A percentile compares a stretch with the other conserved stretches of the same genome.
Evolutionary conservation across 257 asterid species (phyloP).

Genomic region (Solanum chilense): DNA sequence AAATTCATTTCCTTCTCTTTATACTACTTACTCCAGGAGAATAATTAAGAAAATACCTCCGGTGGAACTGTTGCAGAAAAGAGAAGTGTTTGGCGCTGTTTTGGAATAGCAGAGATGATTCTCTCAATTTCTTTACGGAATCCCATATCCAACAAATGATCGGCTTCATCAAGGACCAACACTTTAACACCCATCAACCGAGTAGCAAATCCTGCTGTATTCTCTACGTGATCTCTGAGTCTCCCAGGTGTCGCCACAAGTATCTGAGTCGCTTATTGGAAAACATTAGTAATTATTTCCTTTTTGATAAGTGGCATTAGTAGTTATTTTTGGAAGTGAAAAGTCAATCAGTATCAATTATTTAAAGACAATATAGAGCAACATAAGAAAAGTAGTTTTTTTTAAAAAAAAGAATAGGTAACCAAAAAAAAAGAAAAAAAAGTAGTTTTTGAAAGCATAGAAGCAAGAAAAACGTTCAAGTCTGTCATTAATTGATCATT

Average conservation of each 20-base stretch:
- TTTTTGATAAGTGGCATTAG: background rate
- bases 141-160: constrained; percentile 95
- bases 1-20: background rate
- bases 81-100: constrained; percentile 93
- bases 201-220: constrained; percentile 93
- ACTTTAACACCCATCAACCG: constrained; percentile 90
- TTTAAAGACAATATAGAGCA: background rate
- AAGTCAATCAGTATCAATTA: background rate
- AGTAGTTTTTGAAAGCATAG: background rate
- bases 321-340: background rate
- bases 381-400: background rate
- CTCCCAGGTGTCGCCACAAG: constrained; percentile 99
- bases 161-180: constrained; percentile 94
- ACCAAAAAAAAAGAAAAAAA: background rate
- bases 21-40: background rate
- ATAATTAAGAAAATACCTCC: constrained; percentile 39
- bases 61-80: constrained; percentile 93
- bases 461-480: background rate
- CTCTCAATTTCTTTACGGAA: constrained; percentile 91
- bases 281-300: background rate
- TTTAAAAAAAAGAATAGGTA: too few relatives aligned
- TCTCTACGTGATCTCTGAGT: constrained; percentile 87
- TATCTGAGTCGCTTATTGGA: constrained; percentile 39
- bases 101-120: constrained; percentile 82
- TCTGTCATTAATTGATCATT: background rate